A percentile compares a stretch with the other conserved stretches of the same genome.
phyloP scores from a whole-genome alignment of 1,284 basidiomycete genomes.

The Ustilago crameri region DNA sequence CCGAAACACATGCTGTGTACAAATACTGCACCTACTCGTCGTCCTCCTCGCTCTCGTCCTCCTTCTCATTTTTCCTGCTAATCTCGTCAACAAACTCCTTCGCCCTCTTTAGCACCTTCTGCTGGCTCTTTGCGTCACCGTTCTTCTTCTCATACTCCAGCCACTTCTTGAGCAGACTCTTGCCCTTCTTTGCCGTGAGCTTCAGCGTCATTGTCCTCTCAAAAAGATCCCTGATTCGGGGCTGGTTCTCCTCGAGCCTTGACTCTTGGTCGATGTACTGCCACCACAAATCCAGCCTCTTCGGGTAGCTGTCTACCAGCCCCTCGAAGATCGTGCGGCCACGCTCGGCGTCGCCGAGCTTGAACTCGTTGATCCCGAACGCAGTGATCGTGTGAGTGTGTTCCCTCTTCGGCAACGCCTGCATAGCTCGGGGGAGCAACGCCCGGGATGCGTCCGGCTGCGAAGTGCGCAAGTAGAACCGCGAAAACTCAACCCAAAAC shows the following conservation, averaged over 20 bases:
- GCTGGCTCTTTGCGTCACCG: constrained; percentile 86
- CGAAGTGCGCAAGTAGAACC: constrained; percentile 78
- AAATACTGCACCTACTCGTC: constrained; percentile 16
- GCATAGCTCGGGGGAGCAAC: constrained; percentile 86
- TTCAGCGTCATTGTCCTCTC: constrained; percentile 83
- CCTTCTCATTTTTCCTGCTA: constrained; percentile 20
- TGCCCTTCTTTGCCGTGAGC: constrained; percentile 93
- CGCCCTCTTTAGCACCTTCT: constrained; percentile 85
- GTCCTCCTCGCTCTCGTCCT: constrained; percentile 26
- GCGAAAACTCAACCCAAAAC: constrained; percentile 88
- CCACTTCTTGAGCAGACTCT: constrained; percentile 90
- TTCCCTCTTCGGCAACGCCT: constrained; percentile 92
- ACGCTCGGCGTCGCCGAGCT: constrained; percentile 89
- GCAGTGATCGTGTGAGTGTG: constrained; percentile 94
- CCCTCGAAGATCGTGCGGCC: constrained; percentile 97
- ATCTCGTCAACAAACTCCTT: constrained; percentile 74
- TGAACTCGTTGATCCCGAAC: constrained; percentile 95
- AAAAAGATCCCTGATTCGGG: constrained; percentile 76
- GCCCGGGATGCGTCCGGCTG: constrained; percentile 83
- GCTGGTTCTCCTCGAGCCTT: constrained; percentile 26
- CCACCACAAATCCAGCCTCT: constrained; percentile 94
- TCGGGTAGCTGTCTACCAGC: constrained; percentile 91
- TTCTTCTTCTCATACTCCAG: constrained; percentile 85
- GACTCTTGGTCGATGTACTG: constrained; percentile 97
- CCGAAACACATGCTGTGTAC: neutral